phyloP scores from a whole-genome alignment of 1,139 yeast species.

The Candida labiduridarum region DNA sequence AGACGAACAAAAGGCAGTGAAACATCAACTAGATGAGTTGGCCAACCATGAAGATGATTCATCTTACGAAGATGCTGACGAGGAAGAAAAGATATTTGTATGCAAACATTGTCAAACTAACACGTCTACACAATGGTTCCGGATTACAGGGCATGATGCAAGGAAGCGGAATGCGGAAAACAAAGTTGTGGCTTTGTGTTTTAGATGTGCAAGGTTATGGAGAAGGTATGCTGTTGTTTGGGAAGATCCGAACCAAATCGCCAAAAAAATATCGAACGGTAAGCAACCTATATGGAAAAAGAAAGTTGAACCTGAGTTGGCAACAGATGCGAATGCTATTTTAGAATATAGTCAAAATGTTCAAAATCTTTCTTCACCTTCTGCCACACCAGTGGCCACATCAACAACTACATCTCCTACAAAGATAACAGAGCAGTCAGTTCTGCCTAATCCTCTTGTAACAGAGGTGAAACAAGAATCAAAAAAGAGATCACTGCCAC shows the following conservation, averaged over 20 bases:
- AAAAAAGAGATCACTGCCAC: constrained; percentile 5
- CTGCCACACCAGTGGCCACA: neutral
- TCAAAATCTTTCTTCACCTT: neutral
- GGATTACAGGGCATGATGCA: constrained; percentile 66
- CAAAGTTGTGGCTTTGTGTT: constrained; percentile 62
- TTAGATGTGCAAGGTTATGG: constrained; percentile 90
- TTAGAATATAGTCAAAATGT: constrained; percentile 41
- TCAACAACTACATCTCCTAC: neutral
- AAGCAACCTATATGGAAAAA: constrained; percentile 48
- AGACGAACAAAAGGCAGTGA: constrained; percentile 24
- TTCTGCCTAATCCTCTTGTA: neutral
- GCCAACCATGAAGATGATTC: constrained; percentile 76
- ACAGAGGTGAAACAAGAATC: constrained; percentile 15
- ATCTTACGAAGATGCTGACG: constrained; percentile 55
- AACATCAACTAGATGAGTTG: constrained; percentile 31
- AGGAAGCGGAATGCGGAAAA: constrained; percentile 28
- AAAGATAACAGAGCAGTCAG: neutral
- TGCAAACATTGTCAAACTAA: constrained; percentile 69
- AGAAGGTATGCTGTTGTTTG: constrained; percentile 87
- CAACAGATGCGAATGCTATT: constrained; percentile 65
- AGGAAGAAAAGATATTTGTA: constrained; percentile 35
- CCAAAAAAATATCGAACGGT: constrained; percentile 42
- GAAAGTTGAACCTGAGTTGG: constrained; percentile 70
- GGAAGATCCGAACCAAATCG: constrained; percentile 77
- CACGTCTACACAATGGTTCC: constrained; percentile 64